Conservation (phyloP, 192 early-diverging fungal genomes). For the Backusella australiensis region DNA sequence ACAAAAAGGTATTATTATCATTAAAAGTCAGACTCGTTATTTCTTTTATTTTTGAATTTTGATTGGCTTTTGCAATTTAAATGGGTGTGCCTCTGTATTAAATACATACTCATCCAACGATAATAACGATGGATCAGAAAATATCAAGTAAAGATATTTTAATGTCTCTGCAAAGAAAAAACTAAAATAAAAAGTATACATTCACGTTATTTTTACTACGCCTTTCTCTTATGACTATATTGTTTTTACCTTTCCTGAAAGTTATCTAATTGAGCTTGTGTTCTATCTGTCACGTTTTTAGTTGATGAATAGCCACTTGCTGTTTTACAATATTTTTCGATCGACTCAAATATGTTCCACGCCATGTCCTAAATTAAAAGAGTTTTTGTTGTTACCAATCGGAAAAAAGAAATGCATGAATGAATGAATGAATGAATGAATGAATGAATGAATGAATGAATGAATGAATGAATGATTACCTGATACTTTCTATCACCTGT, state of each 20-base stretch:
- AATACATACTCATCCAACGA: constrained; percentile 63
- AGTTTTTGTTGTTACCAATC: constrained; percentile 17
- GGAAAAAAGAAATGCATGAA: neutral
- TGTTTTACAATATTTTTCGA: constrained; percentile 34
- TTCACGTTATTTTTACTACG: neutral
- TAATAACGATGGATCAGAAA: constrained; percentile 47
- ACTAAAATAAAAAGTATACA: constrained; percentile 4
- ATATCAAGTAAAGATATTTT: constrained; percentile 73
- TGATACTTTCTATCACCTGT: constrained; percentile 66
- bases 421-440: neutral
- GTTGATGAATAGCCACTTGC: constrained; percentile 22
- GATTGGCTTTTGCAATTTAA: constrained; percentile 42
- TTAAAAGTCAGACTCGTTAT: neutral
- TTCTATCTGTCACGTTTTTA: constrained; percentile 11
- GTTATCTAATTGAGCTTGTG: neutral
- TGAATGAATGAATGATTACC: neutral
- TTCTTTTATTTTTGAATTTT: constrained; percentile 13
- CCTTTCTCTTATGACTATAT: neutral
- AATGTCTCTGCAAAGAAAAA: constrained; percentile 74
- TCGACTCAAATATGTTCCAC: constrained; percentile 54
- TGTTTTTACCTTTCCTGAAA: constrained; percentile 31
- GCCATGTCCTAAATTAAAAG: constrained; percentile 56
- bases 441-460: neutral
- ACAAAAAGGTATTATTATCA: neutral
- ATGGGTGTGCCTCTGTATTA: constrained; percentile 74